Percentiles rank a stretch among this genome's conserved stretches.
phyloP scores from a whole-genome alignment of 352 stramenopile species.

The Phytophthora hybrid region DNA sequence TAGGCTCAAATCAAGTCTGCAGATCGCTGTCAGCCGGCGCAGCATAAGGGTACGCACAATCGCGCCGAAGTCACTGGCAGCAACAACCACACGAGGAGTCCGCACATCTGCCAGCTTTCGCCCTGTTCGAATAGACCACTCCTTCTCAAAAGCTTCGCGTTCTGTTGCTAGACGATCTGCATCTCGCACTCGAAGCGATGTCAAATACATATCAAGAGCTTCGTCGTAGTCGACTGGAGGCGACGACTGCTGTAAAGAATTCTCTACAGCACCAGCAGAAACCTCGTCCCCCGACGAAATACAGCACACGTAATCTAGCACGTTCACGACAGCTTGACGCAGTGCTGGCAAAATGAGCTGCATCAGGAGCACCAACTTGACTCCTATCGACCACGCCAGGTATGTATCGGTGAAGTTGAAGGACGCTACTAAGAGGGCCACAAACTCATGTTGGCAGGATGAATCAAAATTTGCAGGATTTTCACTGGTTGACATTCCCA shows the following conservation, averaged over 20 bases:
- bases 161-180: conserved; percentile 13
- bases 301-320: conserved; percentile 17
- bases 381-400: conserved; percentile 31
- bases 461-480: conserved; percentile 19
- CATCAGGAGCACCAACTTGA: conserved; percentile 37
- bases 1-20: conserved; percentile 69
- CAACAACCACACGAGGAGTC: conserved; percentile 17
- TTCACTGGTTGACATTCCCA: conserved; percentile 5
- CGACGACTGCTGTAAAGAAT: conserved; percentile 11
- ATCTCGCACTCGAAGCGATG: conserved; percentile 24
- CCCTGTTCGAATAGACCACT: conserved; percentile 40
- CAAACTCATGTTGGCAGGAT: conserved; percentile 38
- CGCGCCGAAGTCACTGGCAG: conserved; percentile 51
- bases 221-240: conserved; percentile 27
- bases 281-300: conserved; percentile 2
- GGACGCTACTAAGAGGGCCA: conserved; percentile 23
- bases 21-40: conserved; percentile 51
- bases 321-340: conserved; percentile 1
- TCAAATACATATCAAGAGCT: conserved; percentile 26
- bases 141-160: conserved; percentile 35
- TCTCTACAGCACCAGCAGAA: background rate
- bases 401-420: conserved; percentile 28
- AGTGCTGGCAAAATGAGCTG: conserved; percentile 28
- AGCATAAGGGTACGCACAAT: conserved; percentile 68
- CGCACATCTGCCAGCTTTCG: conserved; percentile 22